Base-by-base conservation (phyloP, 2,329 filamentous ascomycete genomes). In the Phialocephala subalpina region DNA sequence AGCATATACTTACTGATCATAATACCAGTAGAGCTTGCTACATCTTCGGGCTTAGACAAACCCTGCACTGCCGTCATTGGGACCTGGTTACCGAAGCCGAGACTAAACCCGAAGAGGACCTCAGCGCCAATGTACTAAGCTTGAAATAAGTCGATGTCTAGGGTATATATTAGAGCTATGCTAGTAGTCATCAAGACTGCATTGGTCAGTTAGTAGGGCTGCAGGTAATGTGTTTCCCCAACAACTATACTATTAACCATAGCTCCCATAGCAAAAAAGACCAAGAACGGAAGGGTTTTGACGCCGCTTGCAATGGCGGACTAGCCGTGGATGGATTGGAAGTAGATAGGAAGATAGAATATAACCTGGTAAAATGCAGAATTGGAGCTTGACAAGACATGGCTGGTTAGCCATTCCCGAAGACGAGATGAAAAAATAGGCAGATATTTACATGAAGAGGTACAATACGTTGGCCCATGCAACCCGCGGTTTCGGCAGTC, bases 101-200 rank as follows among this genome's bases (percentile, higher is more conserved):
- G 78, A 11, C 81, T 82, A 0, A 81, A 56, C 2, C 83, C 84
- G 0, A 77, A 70, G 3, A 86, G 63, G 22, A 85, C 77, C 71
- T 86, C 82, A 70, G 83, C 85, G 11, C 82, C 83, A 58, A 85
- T 83, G 82, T 82, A 84, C 38, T 77, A 76, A 18, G 74, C 79
- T 1, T 77, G 75, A 2, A 77, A 70, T 84, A 82, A 69, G 87
- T 72, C 60, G 36, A 77, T 68, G 8, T 73, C 59, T 45, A 79
- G 74, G 1, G 70, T 74, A 67, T 80, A 82, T n/a, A 82, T 59
- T 0, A 82, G 76, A 16, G 79, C 81, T 18, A 75, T 70, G 3
- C 78, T 80, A 33, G 82, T 67, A 3, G 77, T 77, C 5, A 78
- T 72, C 63, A 84, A 60, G 1, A 72, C 78, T 1, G 75, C 75